Base-by-base conservation (phyloP, 768 basidiomycete genomes). In the Boletus sp. region DNA sequence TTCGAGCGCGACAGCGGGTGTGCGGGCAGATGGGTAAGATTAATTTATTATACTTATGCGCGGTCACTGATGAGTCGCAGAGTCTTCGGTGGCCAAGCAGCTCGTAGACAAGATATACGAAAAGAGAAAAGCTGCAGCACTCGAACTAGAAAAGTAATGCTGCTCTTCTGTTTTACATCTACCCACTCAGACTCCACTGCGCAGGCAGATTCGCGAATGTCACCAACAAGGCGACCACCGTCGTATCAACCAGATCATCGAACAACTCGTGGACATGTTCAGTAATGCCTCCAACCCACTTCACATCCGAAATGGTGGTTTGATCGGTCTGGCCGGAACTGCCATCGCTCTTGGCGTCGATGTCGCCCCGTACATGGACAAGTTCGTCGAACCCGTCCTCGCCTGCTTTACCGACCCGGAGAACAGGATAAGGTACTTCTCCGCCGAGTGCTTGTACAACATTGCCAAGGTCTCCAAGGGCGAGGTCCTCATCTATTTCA, bases 401-500 rank as follows among this genome's bases (percentile, higher is more conserved):
- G 82, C 83, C 50, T 97, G 96, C 72, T 97, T 99, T 71, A 83
- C 87, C 56, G 97, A 99, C 70, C 80, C 88, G 2, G 96, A 98
- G 77, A 93, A 91, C 73, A 81, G 93, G 67, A 93, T 98, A 56
- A 84, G 93, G 41, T 99, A 98, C 74, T 98, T 97, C 76, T 96
- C 96, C 6, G 95, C 93, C 25, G 97, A 99, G 69, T 96, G 94
- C 66, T 75, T 99, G 58, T 99, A 99, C 76, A 99, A 99, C 73
- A 95, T 99, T 59, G 92, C 90, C 27, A 93, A 95, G 72, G 95
- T 97, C 15, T 96, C 94, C 32, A 96, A 97, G 64, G 97, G 96
- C 37, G 96, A 98, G 71, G 87, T 98, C 32, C 75, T 99, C 53
- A 84, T 98, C 14, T 97, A 95, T 69, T 99, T 98, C 76, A 99